These are phyloP conservation scores for Chrysosporium keratinophilum DNA, from an alignment of 2,329 filamentous ascomycete species.

Conservation along the genomic window DNA sequence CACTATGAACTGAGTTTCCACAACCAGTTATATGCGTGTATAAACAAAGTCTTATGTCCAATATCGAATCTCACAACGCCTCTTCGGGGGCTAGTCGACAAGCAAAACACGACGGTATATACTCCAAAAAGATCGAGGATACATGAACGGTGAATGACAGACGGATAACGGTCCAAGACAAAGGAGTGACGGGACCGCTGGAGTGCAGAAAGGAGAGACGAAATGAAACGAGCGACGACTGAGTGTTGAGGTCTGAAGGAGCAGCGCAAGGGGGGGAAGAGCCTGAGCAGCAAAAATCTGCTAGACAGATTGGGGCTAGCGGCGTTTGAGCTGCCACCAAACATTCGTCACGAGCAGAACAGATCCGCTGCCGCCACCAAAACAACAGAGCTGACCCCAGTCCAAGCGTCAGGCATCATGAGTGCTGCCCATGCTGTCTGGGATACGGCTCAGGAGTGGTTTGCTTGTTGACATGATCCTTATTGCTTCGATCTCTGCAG, in stretches of 20 bases:
- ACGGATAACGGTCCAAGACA: neutral
- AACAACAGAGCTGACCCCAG: neutral
- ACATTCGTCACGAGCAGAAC: too few relatives aligned
- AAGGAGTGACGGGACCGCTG: slow-evolving; percentile 6
- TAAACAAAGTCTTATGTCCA: neutral
- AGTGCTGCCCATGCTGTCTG: too few relatives aligned
- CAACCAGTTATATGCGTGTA: neutral
- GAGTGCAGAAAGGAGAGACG: neutral
- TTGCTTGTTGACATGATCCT: too few relatives aligned
- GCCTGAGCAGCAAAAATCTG: neutral
- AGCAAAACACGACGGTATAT: neutral
- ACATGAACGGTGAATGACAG: neutral
- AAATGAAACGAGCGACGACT: slow-evolving; percentile 6
- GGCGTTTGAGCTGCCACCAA: too few relatives aligned
- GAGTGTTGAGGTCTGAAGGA: neutral
- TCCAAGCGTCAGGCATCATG: neutral
- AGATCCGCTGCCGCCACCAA: neutral
- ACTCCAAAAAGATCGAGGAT: neutral
- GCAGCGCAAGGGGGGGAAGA: neutral
- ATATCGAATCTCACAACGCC: neutral
- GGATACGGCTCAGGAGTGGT: too few relatives aligned
- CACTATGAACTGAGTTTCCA: neutral
- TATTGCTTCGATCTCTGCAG: too few relatives aligned
- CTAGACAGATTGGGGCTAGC: neutral
- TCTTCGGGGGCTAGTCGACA: neutral